A percentile compares a stretch with the other conserved stretches of the same genome.
These are phyloP conservation scores for Beta lomatogona DNA, from an alignment of 179 eudicot genomes.

Conservation along the genomic window DNA sequence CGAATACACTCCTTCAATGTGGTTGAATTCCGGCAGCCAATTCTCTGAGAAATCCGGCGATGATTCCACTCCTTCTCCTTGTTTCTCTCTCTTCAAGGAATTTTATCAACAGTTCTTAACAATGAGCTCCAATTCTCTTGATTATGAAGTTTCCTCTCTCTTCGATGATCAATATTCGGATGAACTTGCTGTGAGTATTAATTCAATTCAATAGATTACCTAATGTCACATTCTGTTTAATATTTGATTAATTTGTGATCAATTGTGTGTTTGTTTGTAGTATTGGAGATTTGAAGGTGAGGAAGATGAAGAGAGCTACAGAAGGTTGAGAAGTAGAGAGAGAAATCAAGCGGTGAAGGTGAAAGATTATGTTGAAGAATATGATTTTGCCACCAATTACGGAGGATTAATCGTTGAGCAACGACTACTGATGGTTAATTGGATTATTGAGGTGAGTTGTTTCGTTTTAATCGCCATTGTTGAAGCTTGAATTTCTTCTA, in stretches of 20 bases:
- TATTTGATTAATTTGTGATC: neutral
- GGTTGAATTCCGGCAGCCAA: constrained; percentile 77
- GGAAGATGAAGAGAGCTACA: constrained; percentile 76
- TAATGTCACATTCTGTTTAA: neutral
- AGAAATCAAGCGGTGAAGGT: constrained; percentile 56
- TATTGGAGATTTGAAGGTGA: constrained; percentile 57
- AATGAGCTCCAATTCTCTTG: constrained; percentile 33
- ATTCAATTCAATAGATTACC: neutral
- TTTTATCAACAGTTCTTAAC: constrained; percentile 50
- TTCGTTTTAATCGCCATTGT: neutral
- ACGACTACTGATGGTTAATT: constrained; percentile 82
- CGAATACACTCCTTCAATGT: constrained; percentile 67
- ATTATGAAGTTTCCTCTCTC: constrained; percentile 17
- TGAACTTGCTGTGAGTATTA: constrained; percentile 23
- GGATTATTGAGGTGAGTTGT: constrained; percentile 81
- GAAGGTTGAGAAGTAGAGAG: constrained; percentile 68
- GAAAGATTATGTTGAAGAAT: constrained; percentile 67
- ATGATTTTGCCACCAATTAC: constrained; percentile 53
- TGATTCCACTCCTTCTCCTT: constrained; percentile 59
- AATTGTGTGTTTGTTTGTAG: constrained; percentile 26
- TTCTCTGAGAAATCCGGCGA: constrained; percentile 68
- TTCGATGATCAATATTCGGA: constrained; percentile 34
- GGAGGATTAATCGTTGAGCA: constrained; percentile 76
- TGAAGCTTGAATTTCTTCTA: constrained; percentile 15
- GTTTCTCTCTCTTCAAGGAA: constrained; percentile 58